Evolutionary conservation across 148 eudicot genomes (phyloP), one percentile per base, ranked within the genome.

Genomic region (Silene conica): DNA sequence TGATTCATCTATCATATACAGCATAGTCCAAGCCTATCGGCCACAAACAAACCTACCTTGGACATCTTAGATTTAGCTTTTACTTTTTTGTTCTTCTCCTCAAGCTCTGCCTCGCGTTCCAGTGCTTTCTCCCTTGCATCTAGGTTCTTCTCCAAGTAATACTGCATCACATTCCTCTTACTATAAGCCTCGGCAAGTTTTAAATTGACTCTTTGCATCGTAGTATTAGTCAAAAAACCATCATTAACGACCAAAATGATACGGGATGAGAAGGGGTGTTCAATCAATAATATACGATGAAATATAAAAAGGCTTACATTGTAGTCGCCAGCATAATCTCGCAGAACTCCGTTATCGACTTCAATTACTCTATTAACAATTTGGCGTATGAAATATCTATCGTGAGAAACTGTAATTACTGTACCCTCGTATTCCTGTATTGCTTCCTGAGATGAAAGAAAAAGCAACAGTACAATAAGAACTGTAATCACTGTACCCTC

Each of bases 21-120:
- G 11, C 16, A 63, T 31, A 25, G 19, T 18, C 71, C 12, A 43
- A 21, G 22, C 6, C 1, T 1, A 5, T 3, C 7, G n/a, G 16
- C n/a, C 16, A 60, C 13, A 28, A 54, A 25, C 22, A 7, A 77
- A 50, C 71, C 43, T 82, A 92, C 99, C 94, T 95, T 92, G 26
- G 96, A 85, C 99, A 92, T 90, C 85, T 95, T 95, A 64, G 96
- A 90, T 83, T 95, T 95, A 71, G 97, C 92, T 86, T 95, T 95
- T 46, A 82, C 86, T 82, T 95, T 95, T 14, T 92, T 84, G 74
- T 93, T 79, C 83, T 89, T 92, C 70, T 92, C 97, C 54, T 95
- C 94, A 5, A 95, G 85, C 75, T 92, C 92, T 67, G 87, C 97
- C 80, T 95, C 99, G 2, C 96, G 86, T 82, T 90, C 97, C 62